A percentile compares a stretch with the other conserved stretches of the same genome.
These are phyloP conservation scores for Raphanus hybrid DNA, from an alignment of 441 rosid genomes.

Conservation along the genomic window DNA sequence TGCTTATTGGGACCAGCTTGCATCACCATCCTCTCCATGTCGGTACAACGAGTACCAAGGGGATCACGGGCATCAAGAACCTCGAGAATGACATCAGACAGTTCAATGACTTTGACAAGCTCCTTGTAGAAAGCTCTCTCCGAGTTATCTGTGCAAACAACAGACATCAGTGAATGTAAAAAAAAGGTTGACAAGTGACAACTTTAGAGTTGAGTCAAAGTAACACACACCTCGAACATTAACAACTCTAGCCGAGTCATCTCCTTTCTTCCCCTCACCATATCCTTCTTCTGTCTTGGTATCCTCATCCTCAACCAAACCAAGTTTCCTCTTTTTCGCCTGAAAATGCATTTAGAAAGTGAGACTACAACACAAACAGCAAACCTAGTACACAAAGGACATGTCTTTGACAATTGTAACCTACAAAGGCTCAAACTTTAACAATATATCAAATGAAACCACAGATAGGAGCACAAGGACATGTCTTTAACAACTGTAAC, in stretches of 20 bases:
- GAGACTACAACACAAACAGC: constrained; percentile 9
- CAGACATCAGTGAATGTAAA: constrained; percentile 18
- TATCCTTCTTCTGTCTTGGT: no score
- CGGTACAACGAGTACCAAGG: constrained; percentile 90
- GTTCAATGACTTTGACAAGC: constrained; percentile 86
- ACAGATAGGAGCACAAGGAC: no score
- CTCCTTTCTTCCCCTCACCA: no score
- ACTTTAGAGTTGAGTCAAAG: no score
- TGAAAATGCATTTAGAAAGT: constrained; percentile 36
- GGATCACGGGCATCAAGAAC: constrained; percentile 97
- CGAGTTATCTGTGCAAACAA: constrained; percentile 61
- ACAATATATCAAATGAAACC: no score
- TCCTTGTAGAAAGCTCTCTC: constrained; percentile 94
- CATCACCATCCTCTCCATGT: constrained; percentile 83
- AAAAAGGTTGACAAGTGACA: no score
- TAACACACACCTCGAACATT: no score
- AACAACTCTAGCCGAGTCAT: no score
- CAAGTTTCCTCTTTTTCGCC: constrained; percentile 86
- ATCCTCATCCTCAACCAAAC: constrained; percentile 56
- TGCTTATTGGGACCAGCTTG: no score
- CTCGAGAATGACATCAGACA: constrained; percentile 94
- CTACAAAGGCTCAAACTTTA: not conserved
- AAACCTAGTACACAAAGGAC: not conserved
- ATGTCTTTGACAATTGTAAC: not conserved
- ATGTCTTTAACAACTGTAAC: no score